Percentiles rank a stretch among this genome's conserved stretches.
These are phyloP conservation scores for Ogataea ganodermae DNA, from an alignment of 805 yeast genomes.

Conservation along the genomic window DNA sequence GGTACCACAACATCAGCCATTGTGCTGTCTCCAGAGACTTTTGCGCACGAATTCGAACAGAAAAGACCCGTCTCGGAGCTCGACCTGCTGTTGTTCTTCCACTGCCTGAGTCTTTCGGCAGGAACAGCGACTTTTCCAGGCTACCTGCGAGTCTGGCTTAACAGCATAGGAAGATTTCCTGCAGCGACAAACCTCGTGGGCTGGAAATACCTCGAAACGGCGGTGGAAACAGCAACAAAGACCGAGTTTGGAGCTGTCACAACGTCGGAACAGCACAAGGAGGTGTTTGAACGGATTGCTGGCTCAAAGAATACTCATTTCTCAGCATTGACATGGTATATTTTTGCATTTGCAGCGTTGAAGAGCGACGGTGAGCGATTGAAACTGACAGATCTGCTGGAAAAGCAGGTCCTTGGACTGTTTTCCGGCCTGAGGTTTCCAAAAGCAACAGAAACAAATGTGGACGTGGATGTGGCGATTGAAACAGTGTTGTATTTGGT, in stretches of 20 bases:
- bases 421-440: slow-evolving; percentile 43
- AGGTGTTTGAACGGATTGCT: slow-evolving; percentile 10
- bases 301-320: slow-evolving; percentile 4
- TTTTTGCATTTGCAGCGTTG: slow-evolving; percentile 23
- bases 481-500: slow-evolving; percentile 28
- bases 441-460: slow-evolving; percentile 40
- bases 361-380: neutral
- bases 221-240: slow-evolving; percentile 10
- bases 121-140: slow-evolving; percentile 9
- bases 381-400: slow-evolving; percentile 10
- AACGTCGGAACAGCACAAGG: slow-evolving; percentile 9
- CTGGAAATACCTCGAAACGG: slow-evolving; percentile 23
- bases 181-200: slow-evolving; percentile 25
- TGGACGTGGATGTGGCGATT: slow-evolving; percentile 36
- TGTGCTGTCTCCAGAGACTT: neutral
- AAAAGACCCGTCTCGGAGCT: slow-evolving; percentile 10
- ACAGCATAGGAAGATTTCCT: slow-evolving; percentile 21
- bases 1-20: too few species aligned
- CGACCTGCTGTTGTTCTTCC: slow-evolving; percentile 13
- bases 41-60: slow-evolving; percentile 4
- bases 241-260: slow-evolving; percentile 4
- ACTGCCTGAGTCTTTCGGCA: slow-evolving; percentile 8
- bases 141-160: slow-evolving; percentile 18
- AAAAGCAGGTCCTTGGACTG: slow-evolving; percentile 11
- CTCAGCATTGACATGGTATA: slow-evolving; percentile 16